A percentile compares a stretch with the other conserved stretches of the same genome.
Conservation (phyloP, 306 rosid species). For the Geum urbanum region DNA sequence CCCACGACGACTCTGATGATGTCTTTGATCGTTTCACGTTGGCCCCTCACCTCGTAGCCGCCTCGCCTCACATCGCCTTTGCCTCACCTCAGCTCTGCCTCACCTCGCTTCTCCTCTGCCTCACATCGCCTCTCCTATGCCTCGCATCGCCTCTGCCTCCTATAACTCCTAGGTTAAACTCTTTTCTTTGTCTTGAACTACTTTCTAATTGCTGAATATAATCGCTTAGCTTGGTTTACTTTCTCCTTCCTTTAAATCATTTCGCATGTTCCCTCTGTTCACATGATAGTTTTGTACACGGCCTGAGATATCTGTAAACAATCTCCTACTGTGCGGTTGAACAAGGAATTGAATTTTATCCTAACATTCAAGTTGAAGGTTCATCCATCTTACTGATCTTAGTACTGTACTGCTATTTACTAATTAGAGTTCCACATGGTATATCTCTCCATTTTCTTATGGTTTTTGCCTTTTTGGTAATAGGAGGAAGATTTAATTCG, state of each 20-base stretch:
- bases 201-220: not conserved
- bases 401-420: not conserved
- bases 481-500: slow-evolving; percentile 85
- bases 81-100: too few species aligned
- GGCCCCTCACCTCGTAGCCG: too few species aligned
- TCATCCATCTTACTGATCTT: slow-evolving; percentile 15
- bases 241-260: not conserved
- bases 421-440: not conserved
- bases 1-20: too few species aligned
- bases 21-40: too few species aligned
- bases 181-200: not conserved
- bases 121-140: too few species aligned
- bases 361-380: slow-evolving; percentile 91
- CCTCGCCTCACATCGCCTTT: too few species aligned
- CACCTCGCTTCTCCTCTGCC: too few species aligned
- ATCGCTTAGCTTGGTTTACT: slow-evolving; percentile 11
- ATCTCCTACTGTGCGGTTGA: slow-evolving; percentile 93
- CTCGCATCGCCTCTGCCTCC: too few species aligned
- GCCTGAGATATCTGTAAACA: slow-evolving; percentile 89
- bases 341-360: slow-evolving; percentile 79
- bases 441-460: not conserved
- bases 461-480: not conserved
- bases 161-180: slow-evolving; percentile 61
- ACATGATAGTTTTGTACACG: slow-evolving; percentile 73
- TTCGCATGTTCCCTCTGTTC: not conserved